A percentile compares a stretch with the other conserved stretches of the same genome.
These are phyloP conservation scores for Climacium dendroides DNA, from an alignment of 225 moss, liverwort and hornwort species.

Conservation along the genomic window DNA sequence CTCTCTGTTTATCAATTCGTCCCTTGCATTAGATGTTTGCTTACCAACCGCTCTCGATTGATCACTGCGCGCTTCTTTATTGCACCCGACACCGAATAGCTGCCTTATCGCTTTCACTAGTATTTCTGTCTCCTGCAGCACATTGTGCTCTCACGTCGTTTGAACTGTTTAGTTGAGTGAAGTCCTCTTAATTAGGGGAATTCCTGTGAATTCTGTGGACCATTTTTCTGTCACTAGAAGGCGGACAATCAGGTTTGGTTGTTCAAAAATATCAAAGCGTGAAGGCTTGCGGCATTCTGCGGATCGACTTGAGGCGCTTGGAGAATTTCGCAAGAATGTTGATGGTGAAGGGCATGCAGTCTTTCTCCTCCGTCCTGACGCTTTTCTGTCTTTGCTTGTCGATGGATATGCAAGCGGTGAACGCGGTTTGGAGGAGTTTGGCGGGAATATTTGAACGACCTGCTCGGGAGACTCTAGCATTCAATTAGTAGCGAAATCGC, in stretches of 20 bases:
- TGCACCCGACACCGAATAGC: neutral
- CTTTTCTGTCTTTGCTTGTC: neutral
- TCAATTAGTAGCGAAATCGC: neutral
- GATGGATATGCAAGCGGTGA: slow-evolving; percentile 6
- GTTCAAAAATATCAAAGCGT: neutral
- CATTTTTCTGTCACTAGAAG: neutral
- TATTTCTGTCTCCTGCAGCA: neutral
- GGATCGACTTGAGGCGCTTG: neutral
- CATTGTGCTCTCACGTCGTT: neutral
- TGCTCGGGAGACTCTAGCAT: neutral
- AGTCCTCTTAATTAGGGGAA: neutral
- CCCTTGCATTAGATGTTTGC: neutral
- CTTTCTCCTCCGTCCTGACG: neutral
- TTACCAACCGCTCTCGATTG: neutral
- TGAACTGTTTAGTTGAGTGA: neutral
- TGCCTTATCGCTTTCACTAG: neutral
- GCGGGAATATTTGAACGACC: neutral
- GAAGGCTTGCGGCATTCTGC: neutral
- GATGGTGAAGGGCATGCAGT: neutral
- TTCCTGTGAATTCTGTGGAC: neutral
- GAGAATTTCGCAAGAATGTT: neutral
- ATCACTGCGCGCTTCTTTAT: neutral
- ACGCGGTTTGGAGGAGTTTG: neutral
- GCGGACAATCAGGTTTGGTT: neutral
- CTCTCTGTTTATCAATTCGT: neutral